Base-by-base conservation (phyloP, 2,329 filamentous ascomycete genomes). In the Aureobasidium uvarum region DNA sequence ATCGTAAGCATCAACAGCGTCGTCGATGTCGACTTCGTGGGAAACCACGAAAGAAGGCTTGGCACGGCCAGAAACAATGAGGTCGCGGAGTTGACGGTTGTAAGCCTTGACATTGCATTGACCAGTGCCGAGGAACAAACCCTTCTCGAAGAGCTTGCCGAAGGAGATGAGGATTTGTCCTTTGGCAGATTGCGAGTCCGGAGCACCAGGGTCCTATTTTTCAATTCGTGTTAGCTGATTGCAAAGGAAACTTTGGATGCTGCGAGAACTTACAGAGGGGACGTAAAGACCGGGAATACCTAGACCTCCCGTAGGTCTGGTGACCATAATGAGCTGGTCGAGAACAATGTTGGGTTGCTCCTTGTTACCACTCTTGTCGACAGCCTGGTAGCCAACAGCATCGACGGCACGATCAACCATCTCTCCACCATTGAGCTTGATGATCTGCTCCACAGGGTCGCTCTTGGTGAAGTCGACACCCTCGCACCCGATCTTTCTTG, bases 51-150 rank as follows among this genome's bases (percentile, higher is more conserved):
- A 89, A 65, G 82, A 86, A 4, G 87, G 87, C 73, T 86, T 88
- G 0, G 86, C 87, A 66, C 82, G 83, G 2, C 86, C 86, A 0
- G 84, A 76, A 50, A 89, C 84, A 69, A 89, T 89, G 70, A 89
- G 77, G 67, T 89, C 86, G 14, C 86, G 81, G 45, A 89, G 75
- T 70, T 89, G 87, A 28, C 86, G 79, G 72, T 89, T 89, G 74
- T 89, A 89, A 0, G 83, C 78, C 75, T 89, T 89, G 69, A 89
- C 86, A 68, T 89, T 89, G 76, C 86, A 89, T 71, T 89, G 85
- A 0, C 86, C 85, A 3, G 84, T 86, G 11, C 84, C 83, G 2
- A 89, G 76, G 1, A 81, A 80, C 5, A 89, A 77, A 82, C 85
- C 63, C 80, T 89, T 89, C 69, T 89, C 86, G 69, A 89, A 89